Percentiles rank a stretch among this genome's conserved stretches.
These are phyloP conservation scores for Phytophthora niederhauseri DNA, from an alignment of 352 stramenopile species.

Conservation along the genomic window DNA sequence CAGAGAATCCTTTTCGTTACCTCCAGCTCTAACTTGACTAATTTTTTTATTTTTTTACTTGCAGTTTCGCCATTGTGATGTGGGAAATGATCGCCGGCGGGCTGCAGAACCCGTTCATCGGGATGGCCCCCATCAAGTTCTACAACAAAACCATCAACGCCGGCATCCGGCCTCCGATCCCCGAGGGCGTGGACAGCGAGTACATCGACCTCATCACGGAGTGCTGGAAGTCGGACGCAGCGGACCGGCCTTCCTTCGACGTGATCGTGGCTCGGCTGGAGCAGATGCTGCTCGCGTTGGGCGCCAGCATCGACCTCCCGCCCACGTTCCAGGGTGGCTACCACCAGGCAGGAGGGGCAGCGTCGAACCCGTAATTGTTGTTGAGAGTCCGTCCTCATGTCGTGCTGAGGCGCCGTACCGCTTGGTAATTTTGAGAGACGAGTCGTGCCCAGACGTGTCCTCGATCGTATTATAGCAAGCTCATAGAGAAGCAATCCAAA, in stretches of 20 bases:
- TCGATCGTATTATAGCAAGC: conserved; percentile 48
- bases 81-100: conserved; percentile 90
- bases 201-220: conserved; percentile 83
- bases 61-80: conserved; percentile 90
- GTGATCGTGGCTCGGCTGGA: conserved; percentile 83
- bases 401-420: conserved; percentile 28
- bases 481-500: conserved; percentile 45
- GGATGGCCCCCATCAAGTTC: conserved; percentile 91
- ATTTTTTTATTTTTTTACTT: neutral
- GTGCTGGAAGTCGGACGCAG: conserved; percentile 84
- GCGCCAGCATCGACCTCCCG: conserved; percentile 81
- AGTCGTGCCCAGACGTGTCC: conserved; percentile 36
- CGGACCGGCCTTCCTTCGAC: conserved; percentile 75
- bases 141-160: conserved; percentile 89
- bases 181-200: conserved; percentile 65
- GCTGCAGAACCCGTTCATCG: conserved; percentile 86
- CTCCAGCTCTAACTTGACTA: neutral
- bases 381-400: conserved; percentile 14
- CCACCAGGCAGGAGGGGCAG: conserved; percentile 59
- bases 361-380: conserved; percentile 34
- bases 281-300: conserved; percentile 68
- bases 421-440: conserved; percentile 44
- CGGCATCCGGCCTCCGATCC: conserved; percentile 75
- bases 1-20: neutral
- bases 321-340: conserved; percentile 88